A percentile compares a stretch with the other conserved stretches of the same genome.
These are phyloP conservation scores for Capronia epimyces DNA, from an alignment of 2,329 filamentous ascomycete genomes.

Conservation along the genomic window DNA sequence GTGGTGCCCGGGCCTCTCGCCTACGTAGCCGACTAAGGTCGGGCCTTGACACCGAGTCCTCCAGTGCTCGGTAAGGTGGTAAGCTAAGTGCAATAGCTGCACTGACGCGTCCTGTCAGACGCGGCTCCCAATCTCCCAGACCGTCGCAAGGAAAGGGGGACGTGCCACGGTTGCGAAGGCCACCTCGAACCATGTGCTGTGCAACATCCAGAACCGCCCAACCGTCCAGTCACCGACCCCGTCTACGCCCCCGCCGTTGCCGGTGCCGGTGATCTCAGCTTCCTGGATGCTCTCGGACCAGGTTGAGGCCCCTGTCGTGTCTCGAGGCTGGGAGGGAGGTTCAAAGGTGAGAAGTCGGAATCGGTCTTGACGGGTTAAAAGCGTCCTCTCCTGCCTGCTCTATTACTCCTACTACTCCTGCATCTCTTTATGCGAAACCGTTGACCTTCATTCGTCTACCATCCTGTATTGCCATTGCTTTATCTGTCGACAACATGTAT, in stretches of 20 bases:
- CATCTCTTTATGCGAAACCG: too few species aligned
- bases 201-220: neutral
- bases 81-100: too few species aligned
- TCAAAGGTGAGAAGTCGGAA: neutral
- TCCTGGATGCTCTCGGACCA: neutral
- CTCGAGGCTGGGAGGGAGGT: neutral
- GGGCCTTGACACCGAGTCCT: too few species aligned
- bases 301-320: neutral
- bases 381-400: neutral
- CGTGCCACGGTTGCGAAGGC: neutral
- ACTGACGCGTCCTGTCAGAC: neutral
- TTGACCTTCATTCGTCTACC: too few species aligned
- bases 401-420: too few species aligned
- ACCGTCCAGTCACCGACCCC: neutral
- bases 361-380: neutral
- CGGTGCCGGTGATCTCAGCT: neutral
- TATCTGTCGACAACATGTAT: neutral
- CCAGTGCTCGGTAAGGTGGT: too few species aligned
- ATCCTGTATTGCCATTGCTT: too few species aligned
- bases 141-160: neutral
- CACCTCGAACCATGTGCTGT: neutral
- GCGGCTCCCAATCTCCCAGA: neutral
- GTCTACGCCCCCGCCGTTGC: neutral
- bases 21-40: too few species aligned
- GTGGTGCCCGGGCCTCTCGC: too few species aligned